Base-by-base conservation (phyloP, 352 stramenopile genomes). In the Pythium folliculosum region DNA sequence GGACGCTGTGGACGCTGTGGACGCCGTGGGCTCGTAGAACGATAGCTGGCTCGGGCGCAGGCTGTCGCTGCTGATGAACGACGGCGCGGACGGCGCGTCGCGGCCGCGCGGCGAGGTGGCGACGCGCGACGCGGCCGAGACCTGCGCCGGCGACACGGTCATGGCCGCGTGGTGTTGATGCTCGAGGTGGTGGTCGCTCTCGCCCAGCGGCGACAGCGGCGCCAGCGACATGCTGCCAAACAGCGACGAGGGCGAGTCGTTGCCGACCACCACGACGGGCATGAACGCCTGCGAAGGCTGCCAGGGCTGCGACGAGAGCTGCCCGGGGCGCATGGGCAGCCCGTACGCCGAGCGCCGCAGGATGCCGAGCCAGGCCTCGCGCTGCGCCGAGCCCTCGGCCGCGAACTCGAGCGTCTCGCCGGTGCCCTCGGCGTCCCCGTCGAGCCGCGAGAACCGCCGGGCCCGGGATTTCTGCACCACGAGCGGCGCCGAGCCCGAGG, bases 381-480 rank as follows among this genome's bases (percentile, higher is more conserved):
- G 72, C 40, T 75, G 65, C 0, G 55, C 47, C 40, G 35, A 56
- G 5, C 65, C 77, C 48, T 87, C 81, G 23, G 75, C 73, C 7
- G 81, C 77, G 60, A 89, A 86, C 27, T 77, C 44, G 30, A 75
- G 78, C 48, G 72, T 64, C 27, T 78, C 62, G 6, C 10, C 13
- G 17, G 5, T 30, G 57, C 56, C 16, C 52, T 60, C 1, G 30
- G 30, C 22, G 21, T 32, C 48, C 6, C 21, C 22, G 45, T 37
- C 10, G 37, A n/a, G 25, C 5, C 69, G 63, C 3, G 69, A 68
- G 40, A 75, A 75, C 5, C 59, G 63, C 8, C 77, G 69, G 30
- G 72, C 79, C 10, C 60, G 66, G 47, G 70, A 64, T 59, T 83
- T 80, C 43, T 86, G 76, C 32, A 84, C 81, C 16, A 79, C 65